Conservation (phyloP, 306 rosid species). For the Carpinus fangiana region DNA sequence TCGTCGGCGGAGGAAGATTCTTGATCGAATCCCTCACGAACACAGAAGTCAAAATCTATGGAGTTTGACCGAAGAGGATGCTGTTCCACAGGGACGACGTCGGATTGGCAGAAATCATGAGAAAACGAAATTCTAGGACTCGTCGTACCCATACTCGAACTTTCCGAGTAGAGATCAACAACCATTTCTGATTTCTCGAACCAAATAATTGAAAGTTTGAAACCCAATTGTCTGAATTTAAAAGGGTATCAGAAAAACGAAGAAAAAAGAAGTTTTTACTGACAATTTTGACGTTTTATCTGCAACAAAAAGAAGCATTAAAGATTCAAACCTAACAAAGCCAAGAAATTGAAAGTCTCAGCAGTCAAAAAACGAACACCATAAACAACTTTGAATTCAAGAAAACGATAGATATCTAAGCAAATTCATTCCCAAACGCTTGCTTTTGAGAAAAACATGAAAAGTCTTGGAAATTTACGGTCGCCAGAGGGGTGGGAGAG, state of each 20-base stretch:
- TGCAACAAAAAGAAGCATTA: conserved; percentile 21
- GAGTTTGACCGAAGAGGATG: conserved; percentile 69
- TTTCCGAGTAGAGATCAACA: conserved; percentile 23
- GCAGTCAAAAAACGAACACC: conserved; percentile 11
- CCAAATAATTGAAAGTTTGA: not conserved
- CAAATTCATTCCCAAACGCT: no score
- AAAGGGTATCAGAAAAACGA: not conserved
- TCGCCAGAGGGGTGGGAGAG: not conserved
- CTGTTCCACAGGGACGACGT: conserved; percentile 56
- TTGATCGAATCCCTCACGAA: conserved; percentile 49
- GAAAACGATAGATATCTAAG: not conserved
- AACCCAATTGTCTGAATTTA: not conserved
- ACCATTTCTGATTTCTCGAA: not conserved
- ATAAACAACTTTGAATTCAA: conserved; percentile 23
- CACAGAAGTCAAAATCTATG: conserved; percentile 79
- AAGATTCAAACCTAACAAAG: conserved; percentile 36
- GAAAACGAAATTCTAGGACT: conserved; percentile 89
- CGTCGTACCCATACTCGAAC: conserved; percentile 40
- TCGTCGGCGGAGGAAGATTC: conserved; percentile 90
- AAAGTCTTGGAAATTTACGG: not conserved
- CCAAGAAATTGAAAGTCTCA: conserved; percentile 24
- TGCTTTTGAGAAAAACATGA: not conserved
- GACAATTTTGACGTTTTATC: not conserved
- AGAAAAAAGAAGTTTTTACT: not conserved
- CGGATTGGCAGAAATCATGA: conserved; percentile 67